Conservation (phyloP, 257 asterid species). For the Verbascum thapsus region DNA sequence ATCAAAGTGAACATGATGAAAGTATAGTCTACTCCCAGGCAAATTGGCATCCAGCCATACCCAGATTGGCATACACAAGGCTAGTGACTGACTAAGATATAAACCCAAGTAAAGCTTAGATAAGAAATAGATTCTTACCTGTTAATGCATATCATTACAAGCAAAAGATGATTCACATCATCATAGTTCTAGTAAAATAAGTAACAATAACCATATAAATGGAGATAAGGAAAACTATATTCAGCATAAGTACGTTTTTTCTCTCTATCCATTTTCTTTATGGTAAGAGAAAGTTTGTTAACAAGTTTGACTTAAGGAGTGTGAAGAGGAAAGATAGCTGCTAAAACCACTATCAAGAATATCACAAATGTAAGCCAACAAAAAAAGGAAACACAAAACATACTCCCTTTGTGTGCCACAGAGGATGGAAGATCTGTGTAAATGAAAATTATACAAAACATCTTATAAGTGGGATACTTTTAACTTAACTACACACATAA, state of each 20-base stretch:
- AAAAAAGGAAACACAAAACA: not conserved
- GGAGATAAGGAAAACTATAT: not conserved
- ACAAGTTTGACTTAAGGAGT: not conserved
- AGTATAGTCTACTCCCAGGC: slow-evolving; percentile 6
- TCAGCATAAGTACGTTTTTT: not conserved
- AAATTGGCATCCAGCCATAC: not conserved
- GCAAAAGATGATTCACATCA: not conserved
- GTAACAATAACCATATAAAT: not conserved
- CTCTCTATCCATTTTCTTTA: not conserved
- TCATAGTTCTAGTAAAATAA: not conserved
- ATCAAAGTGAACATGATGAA: slow-evolving; percentile 6
- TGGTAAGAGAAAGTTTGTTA: not conserved
- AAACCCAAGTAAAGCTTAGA: slow-evolving; percentile 7
- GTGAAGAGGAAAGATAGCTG: not conserved
- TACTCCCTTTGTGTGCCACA: not conserved
- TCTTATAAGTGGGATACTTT: not conserved
- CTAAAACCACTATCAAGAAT: slow-evolving; percentile 2
- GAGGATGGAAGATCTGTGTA: not conserved
- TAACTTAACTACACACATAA: too few relatives aligned
- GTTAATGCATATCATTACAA: slow-evolving; percentile 5
- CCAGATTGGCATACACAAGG: not conserved
- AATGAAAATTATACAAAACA: not conserved
- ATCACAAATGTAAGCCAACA: not conserved
- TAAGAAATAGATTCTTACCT: slow-evolving; percentile 21
- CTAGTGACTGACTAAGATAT: slow-evolving; percentile 7